phyloP scores from a whole-genome alignment of 2,329 filamentous ascomycete species.

The Penicillium concentricum region DNA sequence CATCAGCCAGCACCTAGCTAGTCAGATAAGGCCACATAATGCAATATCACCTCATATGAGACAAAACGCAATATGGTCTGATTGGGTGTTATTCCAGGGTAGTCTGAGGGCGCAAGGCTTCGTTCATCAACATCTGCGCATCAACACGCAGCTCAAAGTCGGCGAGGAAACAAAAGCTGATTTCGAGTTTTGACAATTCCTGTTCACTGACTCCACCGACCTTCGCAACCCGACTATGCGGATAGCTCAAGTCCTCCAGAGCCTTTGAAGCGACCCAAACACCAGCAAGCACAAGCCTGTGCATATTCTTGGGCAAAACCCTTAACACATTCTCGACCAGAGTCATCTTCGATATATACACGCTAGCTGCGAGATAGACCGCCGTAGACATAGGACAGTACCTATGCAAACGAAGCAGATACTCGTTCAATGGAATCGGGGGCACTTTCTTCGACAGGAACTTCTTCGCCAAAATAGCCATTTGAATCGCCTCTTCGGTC shows the following conservation, averaged over 20 bases:
- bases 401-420: slow-evolving; percentile 79
- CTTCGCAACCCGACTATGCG: slow-evolving; percentile 77
- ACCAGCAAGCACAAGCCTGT: slow-evolving; percentile 79
- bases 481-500: slow-evolving; percentile 72
- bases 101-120: slow-evolving; percentile 33
- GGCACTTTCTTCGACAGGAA: slow-evolving; percentile 91
- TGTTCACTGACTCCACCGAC: slow-evolving; percentile 83
- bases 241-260: slow-evolving; percentile 86
- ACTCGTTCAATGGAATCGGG: slow-evolving; percentile 78
- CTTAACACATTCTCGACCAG: slow-evolving; percentile 74
- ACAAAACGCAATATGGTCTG: neutral
- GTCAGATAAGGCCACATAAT: neutral
- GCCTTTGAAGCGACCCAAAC: slow-evolving; percentile 90
- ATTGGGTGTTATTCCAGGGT: neutral
- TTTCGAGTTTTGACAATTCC: slow-evolving; percentile 81
- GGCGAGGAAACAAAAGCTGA: slow-evolving; percentile 84
- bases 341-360: slow-evolving; percentile 81
- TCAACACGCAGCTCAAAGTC: slow-evolving; percentile 75
- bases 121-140: slow-evolving; percentile 53
- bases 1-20: neutral
- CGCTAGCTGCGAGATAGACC: slow-evolving; percentile 84
- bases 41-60: neutral
- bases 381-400: slow-evolving; percentile 93
- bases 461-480: slow-evolving; percentile 81
- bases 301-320: slow-evolving; percentile 79